A percentile compares a stretch with the other conserved stretches of the same genome.
These are phyloP conservation scores for Pythium dissimile DNA, from an alignment of 352 stramenopile species.

Conservation along the genomic window DNA sequence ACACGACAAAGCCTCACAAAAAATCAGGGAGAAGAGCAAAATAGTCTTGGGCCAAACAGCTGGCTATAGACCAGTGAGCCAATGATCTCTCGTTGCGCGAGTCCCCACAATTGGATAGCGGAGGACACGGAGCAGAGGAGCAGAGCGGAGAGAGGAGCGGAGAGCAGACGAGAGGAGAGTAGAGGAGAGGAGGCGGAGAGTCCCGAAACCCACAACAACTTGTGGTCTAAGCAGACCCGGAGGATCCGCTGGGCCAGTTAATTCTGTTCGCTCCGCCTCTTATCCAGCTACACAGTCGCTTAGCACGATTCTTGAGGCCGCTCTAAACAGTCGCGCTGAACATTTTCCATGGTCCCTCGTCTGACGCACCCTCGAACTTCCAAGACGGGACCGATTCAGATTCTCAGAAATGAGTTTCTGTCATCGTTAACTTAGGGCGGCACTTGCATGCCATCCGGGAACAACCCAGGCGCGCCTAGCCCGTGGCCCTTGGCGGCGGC, in stretches of 20 bases:
- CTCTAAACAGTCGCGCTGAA: neutral
- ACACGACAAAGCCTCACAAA: neutral
- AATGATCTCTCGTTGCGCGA: too few relatives aligned
- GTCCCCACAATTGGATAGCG: too few relatives aligned
- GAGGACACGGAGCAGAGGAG: constrained; percentile 3
- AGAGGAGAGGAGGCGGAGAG: neutral
- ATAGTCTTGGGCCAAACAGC: neutral
- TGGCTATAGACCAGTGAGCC: neutral
- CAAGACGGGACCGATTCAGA: constrained; percentile 4
- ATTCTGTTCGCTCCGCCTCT: too few relatives aligned
- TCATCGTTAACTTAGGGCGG: constrained; percentile 25
- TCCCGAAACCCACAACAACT: neutral
- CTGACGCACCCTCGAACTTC: neutral
- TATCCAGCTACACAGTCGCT: neutral
- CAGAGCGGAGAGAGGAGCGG: neutral
- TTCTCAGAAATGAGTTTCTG: constrained; percentile 17
- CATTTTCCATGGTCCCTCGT: neutral
- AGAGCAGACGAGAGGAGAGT: neutral
- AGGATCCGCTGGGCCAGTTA: neutral
- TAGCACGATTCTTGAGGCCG: neutral
- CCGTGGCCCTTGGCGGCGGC: constrained; percentile 24
- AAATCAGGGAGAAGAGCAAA: constrained; percentile 5
- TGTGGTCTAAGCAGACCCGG: neutral
- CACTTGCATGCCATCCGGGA: constrained; percentile 26
- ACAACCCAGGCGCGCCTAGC: constrained; percentile 10